phyloP scores from a whole-genome alignment of 208 protist genomes.

The Leishmania turanica region DNA sequence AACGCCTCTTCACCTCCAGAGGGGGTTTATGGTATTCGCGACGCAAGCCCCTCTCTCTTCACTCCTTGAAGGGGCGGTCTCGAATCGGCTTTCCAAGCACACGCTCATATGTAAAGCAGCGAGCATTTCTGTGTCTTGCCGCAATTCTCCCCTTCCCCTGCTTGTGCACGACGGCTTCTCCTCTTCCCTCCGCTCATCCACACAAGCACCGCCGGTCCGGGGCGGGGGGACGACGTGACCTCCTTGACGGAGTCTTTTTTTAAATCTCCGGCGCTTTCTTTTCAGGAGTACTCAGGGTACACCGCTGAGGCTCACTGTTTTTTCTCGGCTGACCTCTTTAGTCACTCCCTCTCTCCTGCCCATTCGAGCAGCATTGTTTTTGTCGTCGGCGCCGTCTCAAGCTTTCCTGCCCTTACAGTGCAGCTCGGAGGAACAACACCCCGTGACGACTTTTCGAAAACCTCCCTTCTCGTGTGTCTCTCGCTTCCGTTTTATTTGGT shows the following conservation, averaged over 20 bases:
- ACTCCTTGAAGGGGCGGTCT: not conserved
- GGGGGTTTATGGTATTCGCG: too few species aligned
- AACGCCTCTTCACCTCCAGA: not conserved
- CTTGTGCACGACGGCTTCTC: not conserved
- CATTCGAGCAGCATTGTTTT: not conserved
- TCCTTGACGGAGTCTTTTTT: not conserved
- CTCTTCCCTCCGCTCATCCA: not conserved
- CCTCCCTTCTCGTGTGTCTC: not conserved
- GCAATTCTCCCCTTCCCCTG: not conserved
- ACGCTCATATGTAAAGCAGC: not conserved
- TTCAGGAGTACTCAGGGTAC: not conserved
- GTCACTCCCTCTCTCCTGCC: not conserved
- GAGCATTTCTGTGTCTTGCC: not conserved
- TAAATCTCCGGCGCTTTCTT: not conserved
- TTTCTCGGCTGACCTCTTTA: not conserved
- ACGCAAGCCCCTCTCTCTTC: not conserved
- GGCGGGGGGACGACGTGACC: not conserved
- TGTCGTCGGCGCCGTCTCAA: not conserved
- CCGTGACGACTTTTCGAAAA: too few species aligned
- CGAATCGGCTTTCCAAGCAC: not conserved
- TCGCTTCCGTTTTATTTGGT: not conserved
- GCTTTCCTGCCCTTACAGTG: not conserved
- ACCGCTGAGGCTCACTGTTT: not conserved
- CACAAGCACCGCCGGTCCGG: not conserved
- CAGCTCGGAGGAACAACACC: not conserved